These are phyloP conservation scores for Pestalotiopsis sp. DNA, from an alignment of 2,329 filamentous ascomycete genomes.

Conservation along the genomic window DNA sequence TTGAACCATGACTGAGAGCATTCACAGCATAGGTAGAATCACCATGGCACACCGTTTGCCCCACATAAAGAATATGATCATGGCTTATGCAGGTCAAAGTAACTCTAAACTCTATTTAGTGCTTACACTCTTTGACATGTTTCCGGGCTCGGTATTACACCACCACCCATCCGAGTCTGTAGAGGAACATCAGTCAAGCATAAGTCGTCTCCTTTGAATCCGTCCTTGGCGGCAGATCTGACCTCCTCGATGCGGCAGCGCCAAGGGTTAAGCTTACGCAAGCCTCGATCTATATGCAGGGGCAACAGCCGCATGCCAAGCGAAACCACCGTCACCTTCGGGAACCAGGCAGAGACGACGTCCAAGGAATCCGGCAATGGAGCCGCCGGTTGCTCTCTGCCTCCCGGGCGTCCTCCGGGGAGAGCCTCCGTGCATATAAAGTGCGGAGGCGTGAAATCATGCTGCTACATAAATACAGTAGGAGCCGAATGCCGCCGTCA, in stretches of 20 bases:
- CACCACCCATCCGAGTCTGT: neutral
- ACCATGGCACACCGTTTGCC: too few relatives aligned
- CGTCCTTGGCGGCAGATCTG: neutral
- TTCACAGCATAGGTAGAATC: neutral
- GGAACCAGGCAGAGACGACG: neutral
- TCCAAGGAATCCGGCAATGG: neutral
- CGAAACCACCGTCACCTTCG: slow-evolving; percentile 7
- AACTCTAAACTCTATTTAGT: neutral
- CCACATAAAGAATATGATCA: neutral
- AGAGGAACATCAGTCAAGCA: neutral
- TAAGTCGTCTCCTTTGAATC: neutral
- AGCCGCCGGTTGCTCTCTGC: neutral
- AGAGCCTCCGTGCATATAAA: neutral
- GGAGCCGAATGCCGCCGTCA: too few relatives aligned
- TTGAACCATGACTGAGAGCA: too few relatives aligned
- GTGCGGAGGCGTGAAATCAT: neutral
- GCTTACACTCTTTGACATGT: neutral
- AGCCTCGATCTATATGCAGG: slow-evolving; percentile 2
- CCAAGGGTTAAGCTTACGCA: neutral
- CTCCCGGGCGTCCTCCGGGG: neutral
- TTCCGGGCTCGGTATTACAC: neutral
- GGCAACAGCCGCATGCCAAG: slow-evolving; percentile 4
- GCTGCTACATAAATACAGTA: neutral
- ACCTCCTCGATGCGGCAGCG: slow-evolving; percentile 9
- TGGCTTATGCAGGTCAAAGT: neutral